Percentiles rank a stretch among this genome's conserved stretches.
phyloP scores from a whole-genome alignment of 2,329 filamentous ascomycete genomes.

The Colletotrichum australisinense region DNA sequence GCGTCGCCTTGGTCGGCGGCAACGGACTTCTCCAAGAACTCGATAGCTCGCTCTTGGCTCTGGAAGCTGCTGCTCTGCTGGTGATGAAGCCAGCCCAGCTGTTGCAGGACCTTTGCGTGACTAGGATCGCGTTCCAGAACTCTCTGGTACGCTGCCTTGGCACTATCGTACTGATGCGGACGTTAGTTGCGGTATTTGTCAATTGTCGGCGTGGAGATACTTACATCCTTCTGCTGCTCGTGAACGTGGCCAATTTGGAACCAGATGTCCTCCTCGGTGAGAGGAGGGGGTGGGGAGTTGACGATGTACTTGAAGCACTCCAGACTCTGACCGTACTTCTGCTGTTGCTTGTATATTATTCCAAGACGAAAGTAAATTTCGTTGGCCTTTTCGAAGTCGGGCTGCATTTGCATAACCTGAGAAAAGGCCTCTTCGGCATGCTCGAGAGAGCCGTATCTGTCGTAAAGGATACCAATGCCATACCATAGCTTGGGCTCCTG shows the following conservation, averaged over 20 bases:
- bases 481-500: constrained; percentile 99
- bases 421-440: constrained; percentile 98
- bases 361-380: constrained; percentile 98
- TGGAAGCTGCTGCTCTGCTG: constrained; percentile 92
- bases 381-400: constrained; percentile 97
- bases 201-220: constrained; percentile 50
- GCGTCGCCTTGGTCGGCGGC: constrained; percentile 92
- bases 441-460: constrained; percentile 94
- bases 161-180: constrained; percentile 82
- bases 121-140: constrained; percentile 95
- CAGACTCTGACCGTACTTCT: constrained; percentile 91
- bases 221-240: constrained; percentile 97
- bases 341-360: constrained; percentile 99
- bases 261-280: constrained; percentile 99
- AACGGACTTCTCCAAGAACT: constrained; percentile 97
- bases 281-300: constrained; percentile 86
- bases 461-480: constrained; percentile 96
- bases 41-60: constrained; percentile 95
- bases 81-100: constrained; percentile 97
- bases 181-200: constrained; percentile 44
- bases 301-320: constrained; percentile 99
- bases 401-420: constrained; percentile 98
- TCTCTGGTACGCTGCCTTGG: constrained; percentile 90
- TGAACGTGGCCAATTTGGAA: constrained; percentile 99
- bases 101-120: constrained; percentile 97